A percentile compares a stretch with the other conserved stretches of the same genome.
Conservation (phyloP, 352 stramenopile genomes). For the Pythium periplocum region DNA sequence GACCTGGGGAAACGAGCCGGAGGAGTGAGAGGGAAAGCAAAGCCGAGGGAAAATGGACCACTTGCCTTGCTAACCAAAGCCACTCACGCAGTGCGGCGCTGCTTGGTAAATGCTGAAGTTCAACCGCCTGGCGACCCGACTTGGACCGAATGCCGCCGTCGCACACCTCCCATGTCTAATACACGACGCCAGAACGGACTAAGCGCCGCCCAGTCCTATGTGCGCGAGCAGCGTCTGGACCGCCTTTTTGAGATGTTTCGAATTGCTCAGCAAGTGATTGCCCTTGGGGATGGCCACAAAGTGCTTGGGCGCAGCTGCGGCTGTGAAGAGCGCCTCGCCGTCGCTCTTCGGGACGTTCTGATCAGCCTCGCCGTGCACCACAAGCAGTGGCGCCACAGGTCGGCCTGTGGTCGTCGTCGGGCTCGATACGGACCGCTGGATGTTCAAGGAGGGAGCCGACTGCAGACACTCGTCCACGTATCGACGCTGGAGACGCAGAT, state of each 20-base stretch:
- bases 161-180: not conserved
- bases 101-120: no score
- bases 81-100: not conserved
- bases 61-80: conserved; percentile 8
- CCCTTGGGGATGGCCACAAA: conserved; percentile 47
- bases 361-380: conserved; percentile 66
- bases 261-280: conserved; percentile 77
- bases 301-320: conserved; percentile 47
- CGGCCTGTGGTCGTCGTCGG: conserved; percentile 3
- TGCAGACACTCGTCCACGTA: conserved; percentile 52
- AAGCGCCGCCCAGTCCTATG: conserved; percentile 3
- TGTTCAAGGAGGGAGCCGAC: conserved; percentile 32
- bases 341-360: conserved; percentile 47
- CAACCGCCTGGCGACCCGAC: no score
- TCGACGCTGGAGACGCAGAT: conserved; percentile 31
- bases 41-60: conserved; percentile 6
- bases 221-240: conserved; percentile 37
- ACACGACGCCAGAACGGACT: conserved; percentile 9
- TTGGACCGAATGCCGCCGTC: no score
- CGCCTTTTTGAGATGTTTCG: conserved; percentile 68
- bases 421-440: conserved; percentile 24
- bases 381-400: conserved; percentile 31
- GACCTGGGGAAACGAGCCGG: not conserved
- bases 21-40: no score
- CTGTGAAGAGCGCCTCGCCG: conserved; percentile 48